Conservation (phyloP, 805 yeast species). For the Yarrowia sp. region DNA sequence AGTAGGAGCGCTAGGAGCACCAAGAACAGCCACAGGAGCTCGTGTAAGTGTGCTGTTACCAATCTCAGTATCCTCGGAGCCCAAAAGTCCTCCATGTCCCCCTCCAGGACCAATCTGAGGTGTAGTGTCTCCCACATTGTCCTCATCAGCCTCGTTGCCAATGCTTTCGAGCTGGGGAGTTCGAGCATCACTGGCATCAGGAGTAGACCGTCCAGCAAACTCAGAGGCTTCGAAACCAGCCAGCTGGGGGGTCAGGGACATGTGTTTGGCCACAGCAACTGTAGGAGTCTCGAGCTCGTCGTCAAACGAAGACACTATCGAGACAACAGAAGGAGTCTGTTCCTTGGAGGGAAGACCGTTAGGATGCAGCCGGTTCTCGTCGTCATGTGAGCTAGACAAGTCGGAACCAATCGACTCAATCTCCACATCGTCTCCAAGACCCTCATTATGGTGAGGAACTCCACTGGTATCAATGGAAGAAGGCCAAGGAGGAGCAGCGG, state of each 20-base stretch:
- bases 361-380: neutral
- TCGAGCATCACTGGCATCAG: conserved; percentile 24
- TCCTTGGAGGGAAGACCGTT: neutral
- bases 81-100: neutral
- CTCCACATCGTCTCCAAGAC: conserved; percentile 28
- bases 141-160: neutral
- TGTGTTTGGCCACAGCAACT: conserved; percentile 33
- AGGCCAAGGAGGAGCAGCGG: conserved; percentile 33
- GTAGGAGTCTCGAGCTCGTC: conserved; percentile 30
- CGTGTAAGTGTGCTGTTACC: conserved; percentile 12
- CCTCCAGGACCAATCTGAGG: neutral
- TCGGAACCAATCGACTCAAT: conserved; percentile 28
- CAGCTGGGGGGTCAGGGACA: conserved; percentile 19
- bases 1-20: conserved; percentile 25
- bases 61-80: neutral
- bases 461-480: conserved; percentile 1
- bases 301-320: conserved; percentile 25
- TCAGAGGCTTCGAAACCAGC: conserved; percentile 26
- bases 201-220: conserved; percentile 27
- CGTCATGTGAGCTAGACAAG: conserved; percentile 4
- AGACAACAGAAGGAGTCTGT: conserved; percentile 9
- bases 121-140: neutral
- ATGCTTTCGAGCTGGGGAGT: conserved; percentile 15
- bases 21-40: conserved; percentile 19
- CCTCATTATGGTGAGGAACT: neutral